Base-by-base conservation (phyloP, 1,139 yeast species). In the Yamadazyma oceani region DNA sequence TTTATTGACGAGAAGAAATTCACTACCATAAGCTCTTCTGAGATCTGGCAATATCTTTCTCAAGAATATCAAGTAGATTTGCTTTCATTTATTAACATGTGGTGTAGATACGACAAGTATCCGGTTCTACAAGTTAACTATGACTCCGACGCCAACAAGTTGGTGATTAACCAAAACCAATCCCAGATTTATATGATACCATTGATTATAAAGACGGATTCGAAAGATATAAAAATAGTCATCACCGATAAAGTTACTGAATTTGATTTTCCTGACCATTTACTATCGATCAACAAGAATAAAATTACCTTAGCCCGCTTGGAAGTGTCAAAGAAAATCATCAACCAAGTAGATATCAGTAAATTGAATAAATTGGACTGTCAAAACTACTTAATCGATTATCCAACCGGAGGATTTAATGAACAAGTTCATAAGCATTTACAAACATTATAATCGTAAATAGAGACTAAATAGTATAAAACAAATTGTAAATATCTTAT, bases 91-190 rank as follows among this genome's bases (percentile, higher is more conserved):
- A 64, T 74, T 46, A 73, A 76, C 43, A 73, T 85, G 1, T 82
- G 88, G 88, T 58, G 72, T 5, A 67, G 78, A 49, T 58, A 71
- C 16, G 69, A 80, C 1, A 88, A 88, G 0, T 72, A 62, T 39
- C 90, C 92, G 3, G 53, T 77, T 2, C 53, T 83, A 12, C 54
- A 57, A 7, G 78, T 80, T 1, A 46, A 58, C 0, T 42, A 54
- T 0, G 46, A 48, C 16, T 8, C 17, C 7, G 8, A 16, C 3
- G 54, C 54, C 0, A 64, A 51, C 8, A 54, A 58, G 30, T 48
- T 80, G 5, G 45, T 51, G 9, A 49, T 77, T 30, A 77, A 66
- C 36, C 89, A 82, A 57, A 38, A 39, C 17, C 80, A 79, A 51
- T 64, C 81, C 40, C 78, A 63, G 46, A 35, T 70, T 4, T 58